Base-by-base conservation (phyloP, 495 filamentous ascomycete species). In the Aspergillus taichungensis region DNA sequence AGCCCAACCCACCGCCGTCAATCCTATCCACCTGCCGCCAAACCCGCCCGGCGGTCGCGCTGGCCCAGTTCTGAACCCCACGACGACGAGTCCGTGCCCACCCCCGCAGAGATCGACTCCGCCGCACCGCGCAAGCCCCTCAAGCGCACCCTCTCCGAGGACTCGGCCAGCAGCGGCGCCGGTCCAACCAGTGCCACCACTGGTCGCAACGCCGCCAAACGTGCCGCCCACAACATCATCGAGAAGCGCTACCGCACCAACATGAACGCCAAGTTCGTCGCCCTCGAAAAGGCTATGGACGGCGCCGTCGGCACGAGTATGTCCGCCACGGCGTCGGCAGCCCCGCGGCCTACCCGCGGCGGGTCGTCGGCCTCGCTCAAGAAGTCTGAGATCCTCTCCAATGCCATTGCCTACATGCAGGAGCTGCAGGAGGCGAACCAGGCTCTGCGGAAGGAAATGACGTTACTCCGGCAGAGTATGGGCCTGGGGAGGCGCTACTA, bases 361-460 rank as follows among this genome's bases (percentile, higher is more conserved):
- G 60, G 59, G 3, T 57, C 66, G 1, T 40, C 37, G 1, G 60
- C 62, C 0, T 66, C 65, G 36, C 51, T 71, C 8, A 73, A 73
- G 46, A 73, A 73, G 43, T 71, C 67, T 0, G 76, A 75, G 34
- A 79, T 88, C 36, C 66, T 94, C 37, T 75, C 74, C 49, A 76
- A 79, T 56, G 78, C 78, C 11, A 75, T 95, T 13, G 78, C 86
- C 34, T 84, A 88, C 37, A 70, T 94, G 58, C 75, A 80, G 39
- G 74, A 63, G 12, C 47, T 73, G 32, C 67, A 73, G 43, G 63
- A 67, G 38, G 60, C 67, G 47, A 73, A 69, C 30, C 57, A 60
- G 34, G 53, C 60, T 0, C 39, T 70, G 34, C 60, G 63, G 32
- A 66, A 65, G 53, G 69, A 73, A 46, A 24, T 73, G 30, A 47